These are phyloP conservation scores for Calycina herbarum DNA, from an alignment of 2,329 filamentous ascomycete species.

Conservation along the genomic window DNA sequence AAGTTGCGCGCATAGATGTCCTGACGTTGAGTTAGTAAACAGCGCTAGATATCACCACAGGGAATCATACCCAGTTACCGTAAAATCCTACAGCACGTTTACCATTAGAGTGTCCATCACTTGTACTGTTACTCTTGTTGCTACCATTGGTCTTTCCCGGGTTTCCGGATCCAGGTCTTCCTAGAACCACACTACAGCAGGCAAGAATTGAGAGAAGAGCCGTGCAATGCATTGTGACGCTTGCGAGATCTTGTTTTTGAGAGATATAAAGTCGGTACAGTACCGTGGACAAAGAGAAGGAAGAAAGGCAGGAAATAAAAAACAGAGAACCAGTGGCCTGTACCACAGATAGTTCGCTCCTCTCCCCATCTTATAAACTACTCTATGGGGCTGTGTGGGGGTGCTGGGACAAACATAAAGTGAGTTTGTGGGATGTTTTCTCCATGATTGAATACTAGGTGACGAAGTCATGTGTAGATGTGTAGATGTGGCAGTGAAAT, in stretches of 20 bases:
- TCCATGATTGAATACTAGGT: neutral
- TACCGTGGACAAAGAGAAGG: neutral
- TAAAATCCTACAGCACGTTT: neutral
- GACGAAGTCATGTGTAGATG: neutral
- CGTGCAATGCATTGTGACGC: slow-evolving; percentile 24
- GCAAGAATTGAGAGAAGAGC: slow-evolving; percentile 14
- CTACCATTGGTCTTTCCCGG: neutral
- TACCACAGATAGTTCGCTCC: neutral
- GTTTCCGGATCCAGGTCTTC: neutral
- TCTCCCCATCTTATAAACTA: neutral
- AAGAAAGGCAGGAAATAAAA: neutral
- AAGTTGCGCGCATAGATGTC: slow-evolving; percentile 42
- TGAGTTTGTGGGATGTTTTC: neutral
- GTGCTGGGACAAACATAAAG: neutral
- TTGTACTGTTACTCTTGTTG: neutral
- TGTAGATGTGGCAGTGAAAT: neutral
- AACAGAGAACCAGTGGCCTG: neutral
- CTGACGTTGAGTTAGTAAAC: slow-evolving; percentile 8
- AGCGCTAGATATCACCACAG: neutral
- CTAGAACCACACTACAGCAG: slow-evolving; percentile 12
- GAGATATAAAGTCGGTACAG: neutral
- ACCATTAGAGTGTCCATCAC: neutral
- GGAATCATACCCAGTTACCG: neutral
- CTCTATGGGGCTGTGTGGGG: neutral
- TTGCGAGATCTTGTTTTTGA: slow-evolving; percentile 10